Base-by-base conservation (phyloP, 768 basidiomycete genomes). In the Pseudohyphozyma bogoriensis region DNA sequence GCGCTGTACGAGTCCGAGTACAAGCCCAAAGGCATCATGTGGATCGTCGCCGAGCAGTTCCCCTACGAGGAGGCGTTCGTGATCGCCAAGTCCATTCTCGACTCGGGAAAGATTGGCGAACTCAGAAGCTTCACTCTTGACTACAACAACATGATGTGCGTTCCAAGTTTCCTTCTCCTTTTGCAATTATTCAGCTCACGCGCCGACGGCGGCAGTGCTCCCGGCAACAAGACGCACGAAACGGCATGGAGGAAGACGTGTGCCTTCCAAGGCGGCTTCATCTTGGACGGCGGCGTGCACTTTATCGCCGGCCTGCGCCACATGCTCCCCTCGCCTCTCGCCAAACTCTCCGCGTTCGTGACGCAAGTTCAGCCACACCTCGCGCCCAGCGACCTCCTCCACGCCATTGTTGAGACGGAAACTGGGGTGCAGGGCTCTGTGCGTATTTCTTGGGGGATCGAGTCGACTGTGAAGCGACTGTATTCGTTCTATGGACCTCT, bases 241-340 rank as follows among this genome's bases (percentile, higher is more conserved):
- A 89, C 87, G 0, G 80, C 83, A 39, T 91, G 89, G 89, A 78
- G 89, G 11, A 29, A 5, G 20, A 35, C 85, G 51, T 88, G 89
- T 26, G 86, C 87, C 63, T 74, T 74, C 59, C 74, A 75, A 56
- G 74, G 74, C 24, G 73, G 65, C 13, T 67, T 67, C 35, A 70
- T 89, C 80, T 81, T 88, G 16, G 86, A 89, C 68, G 83, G 85
- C 20, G 87, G 86, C 60, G 87, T 88, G 35, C 87, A 88, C 75
- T 83, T 81, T 9, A 75, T 79, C 18, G 65, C 58, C 29, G 65
- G 58, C 5, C 47, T 66, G 9, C 61, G 65, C 2, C 65, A 79
- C 32, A 77, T 70, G 26, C 67, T 74, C 33, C 70, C 72, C 11
- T 84, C 46, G 80, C 87, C 62, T 78, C 83, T 13, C 70, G 71